phyloP scores from a whole-genome alignment of 208 protist species.

The Trypanosoma theileri region DNA sequence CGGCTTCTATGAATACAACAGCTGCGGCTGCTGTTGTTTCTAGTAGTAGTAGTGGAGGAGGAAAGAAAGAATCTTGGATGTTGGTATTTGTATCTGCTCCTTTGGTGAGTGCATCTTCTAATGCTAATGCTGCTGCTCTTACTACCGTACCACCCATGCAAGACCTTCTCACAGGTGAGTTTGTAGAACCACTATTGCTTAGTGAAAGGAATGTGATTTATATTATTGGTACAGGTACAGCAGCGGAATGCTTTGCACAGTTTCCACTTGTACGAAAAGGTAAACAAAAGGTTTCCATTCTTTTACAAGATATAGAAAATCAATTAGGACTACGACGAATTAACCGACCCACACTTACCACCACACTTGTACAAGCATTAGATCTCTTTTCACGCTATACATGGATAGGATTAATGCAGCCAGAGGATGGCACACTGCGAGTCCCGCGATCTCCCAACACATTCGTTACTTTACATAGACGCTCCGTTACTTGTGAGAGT shows the following conservation, averaged over 20 bases:
- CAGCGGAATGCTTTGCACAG: slow-evolving; percentile 64
- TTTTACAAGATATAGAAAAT: slow-evolving; percentile 84
- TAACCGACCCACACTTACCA: slow-evolving; percentile 65
- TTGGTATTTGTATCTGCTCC: slow-evolving; percentile 64
- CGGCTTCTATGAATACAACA: not conserved
- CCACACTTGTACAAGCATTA: slow-evolving; percentile 64
- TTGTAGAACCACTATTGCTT: slow-evolving; percentile 82
- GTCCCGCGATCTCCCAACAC: slow-evolving; percentile 43
- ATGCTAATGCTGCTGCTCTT: slow-evolving; percentile 22
- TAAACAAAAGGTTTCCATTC: slow-evolving; percentile 65
- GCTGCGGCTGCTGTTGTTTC: slow-evolving; percentile 1
- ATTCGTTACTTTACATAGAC: slow-evolving; percentile 72
- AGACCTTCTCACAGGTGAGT: slow-evolving; percentile 84
- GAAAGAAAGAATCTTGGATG: slow-evolving; percentile 30
- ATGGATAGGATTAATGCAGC: slow-evolving; percentile 85
- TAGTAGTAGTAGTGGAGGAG: not conserved
- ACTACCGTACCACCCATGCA: slow-evolving; percentile 89
- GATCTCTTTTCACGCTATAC: slow-evolving; percentile 85
- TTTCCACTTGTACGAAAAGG: slow-evolving; percentile 82
- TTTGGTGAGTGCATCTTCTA: slow-evolving; percentile 33
- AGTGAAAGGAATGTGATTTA: slow-evolving; percentile 76
- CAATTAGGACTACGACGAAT: slow-evolving; percentile 64
- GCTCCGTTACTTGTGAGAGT: slow-evolving; percentile 75
- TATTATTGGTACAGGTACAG: slow-evolving; percentile 82
- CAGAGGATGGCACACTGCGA: slow-evolving; percentile 62